Conservation (phyloP, 345 rosid genomes). For the Eucalyptus sp. region DNA sequence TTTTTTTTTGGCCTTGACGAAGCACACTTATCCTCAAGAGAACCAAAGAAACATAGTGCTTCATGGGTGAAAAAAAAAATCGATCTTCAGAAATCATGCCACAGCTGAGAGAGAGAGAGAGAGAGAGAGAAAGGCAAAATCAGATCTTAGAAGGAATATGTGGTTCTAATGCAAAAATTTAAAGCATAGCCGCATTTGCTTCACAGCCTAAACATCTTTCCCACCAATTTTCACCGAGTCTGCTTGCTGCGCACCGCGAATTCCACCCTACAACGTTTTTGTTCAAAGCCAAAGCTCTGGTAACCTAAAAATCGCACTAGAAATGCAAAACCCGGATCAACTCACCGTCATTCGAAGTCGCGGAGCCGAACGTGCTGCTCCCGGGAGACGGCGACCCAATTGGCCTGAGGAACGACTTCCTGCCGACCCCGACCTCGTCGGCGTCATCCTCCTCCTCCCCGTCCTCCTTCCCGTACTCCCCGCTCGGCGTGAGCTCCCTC, state of each 20-base stretch:
- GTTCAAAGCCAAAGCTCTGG: background rate
- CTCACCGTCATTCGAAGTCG: slow-evolving; percentile 63
- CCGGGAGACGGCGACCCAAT: slow-evolving; percentile 72
- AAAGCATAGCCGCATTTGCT: background rate
- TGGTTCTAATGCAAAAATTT: too few relatives aligned
- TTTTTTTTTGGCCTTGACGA: background rate
- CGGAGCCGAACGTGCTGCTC: slow-evolving; percentile 57
- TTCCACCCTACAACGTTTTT: background rate
- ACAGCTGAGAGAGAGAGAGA: background rate
- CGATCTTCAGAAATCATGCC: background rate
- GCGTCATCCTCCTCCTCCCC: slow-evolving; percentile 12
- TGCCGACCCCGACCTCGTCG: background rate
- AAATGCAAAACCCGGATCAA: background rate
- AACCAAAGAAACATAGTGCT: background rate
- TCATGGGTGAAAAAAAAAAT: background rate
- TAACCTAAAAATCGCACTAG: too few relatives aligned
- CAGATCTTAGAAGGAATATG: too few relatives aligned
- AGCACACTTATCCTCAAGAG: background rate
- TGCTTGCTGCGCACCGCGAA: background rate
- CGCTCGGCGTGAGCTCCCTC: slow-evolving; percentile 4
- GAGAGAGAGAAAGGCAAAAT: too few relatives aligned
- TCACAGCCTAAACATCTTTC: background rate
- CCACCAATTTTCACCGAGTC: background rate
- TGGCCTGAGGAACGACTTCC: slow-evolving; percentile 50
- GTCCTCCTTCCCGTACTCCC: slow-evolving; percentile 9